phyloP scores from a whole-genome alignment of 2,329 filamentous ascomycete species.

The Pseudogymnoascus sp. region DNA sequence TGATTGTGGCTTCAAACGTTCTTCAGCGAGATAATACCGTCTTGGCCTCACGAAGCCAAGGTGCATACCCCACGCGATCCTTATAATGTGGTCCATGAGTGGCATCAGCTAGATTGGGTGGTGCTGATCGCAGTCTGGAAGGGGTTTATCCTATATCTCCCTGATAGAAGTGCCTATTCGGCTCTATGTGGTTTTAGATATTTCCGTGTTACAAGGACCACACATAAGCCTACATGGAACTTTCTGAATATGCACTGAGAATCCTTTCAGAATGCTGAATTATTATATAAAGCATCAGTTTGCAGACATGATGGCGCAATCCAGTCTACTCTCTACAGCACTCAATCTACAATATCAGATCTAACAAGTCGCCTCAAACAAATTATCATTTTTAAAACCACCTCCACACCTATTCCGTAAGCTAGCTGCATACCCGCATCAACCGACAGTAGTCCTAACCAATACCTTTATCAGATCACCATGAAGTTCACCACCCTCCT shows the following conservation, averaged over 20 bases:
- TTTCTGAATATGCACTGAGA: not conserved
- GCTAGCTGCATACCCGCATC: not conserved
- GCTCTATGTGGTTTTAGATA: not conserved
- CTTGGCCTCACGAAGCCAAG: not conserved
- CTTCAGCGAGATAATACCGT: slow-evolving; percentile 3
- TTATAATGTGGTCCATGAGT: not conserved
- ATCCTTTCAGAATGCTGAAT: not conserved
- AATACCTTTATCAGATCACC: not conserved
- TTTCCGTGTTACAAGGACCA: not conserved
- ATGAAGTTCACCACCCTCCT: slow-evolving; percentile 3
- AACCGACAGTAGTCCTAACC: not conserved
- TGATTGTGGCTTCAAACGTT: not conserved
- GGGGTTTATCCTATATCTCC: not conserved
- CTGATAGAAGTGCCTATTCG: not conserved
- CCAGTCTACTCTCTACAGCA: not conserved
- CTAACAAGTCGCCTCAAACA: not conserved
- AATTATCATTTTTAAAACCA: not conserved
- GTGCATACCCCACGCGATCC: not conserved
- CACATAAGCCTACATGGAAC: not conserved
- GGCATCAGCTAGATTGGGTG: not conserved
- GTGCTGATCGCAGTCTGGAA: not conserved
- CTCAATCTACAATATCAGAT: not conserved
- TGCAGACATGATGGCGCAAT: not conserved
- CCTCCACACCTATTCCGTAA: not conserved
- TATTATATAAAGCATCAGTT: not conserved